These are phyloP conservation scores for Phaffia rhodozyma DNA, from an alignment of 1,284 basidiomycete genomes.

Conservation along the genomic window DNA sequence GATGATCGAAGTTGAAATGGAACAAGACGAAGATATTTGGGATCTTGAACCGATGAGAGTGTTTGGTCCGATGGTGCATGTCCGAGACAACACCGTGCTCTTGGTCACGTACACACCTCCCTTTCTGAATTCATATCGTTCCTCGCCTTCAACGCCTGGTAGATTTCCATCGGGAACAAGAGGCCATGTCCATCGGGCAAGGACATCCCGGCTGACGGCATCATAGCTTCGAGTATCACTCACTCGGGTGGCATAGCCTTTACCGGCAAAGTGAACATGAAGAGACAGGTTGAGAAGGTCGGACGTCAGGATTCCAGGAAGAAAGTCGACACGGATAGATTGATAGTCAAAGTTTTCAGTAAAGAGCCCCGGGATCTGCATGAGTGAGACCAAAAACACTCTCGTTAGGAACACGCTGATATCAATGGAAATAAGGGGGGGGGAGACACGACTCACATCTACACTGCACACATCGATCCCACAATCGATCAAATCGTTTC, in stretches of 20 bases:
- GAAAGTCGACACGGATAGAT: conserved; percentile 81
- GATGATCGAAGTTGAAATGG: conserved; percentile 58
- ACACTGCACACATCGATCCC: conserved; percentile 41
- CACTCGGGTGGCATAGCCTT: conserved; percentile 69
- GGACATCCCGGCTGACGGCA: conserved; percentile 78
- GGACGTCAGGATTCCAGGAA: conserved; percentile 90
- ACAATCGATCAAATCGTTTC: conserved; percentile 77
- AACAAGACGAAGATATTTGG: conserved; percentile 50
- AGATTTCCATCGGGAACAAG: conserved; percentile 87
- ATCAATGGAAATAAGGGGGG: not conserved
- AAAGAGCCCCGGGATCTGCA: conserved; percentile 85
- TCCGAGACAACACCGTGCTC: conserved; percentile 40
- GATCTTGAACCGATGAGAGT: conserved; percentile 66
- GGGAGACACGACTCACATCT: conserved; percentile 27
- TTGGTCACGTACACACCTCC: conserved; percentile 78
- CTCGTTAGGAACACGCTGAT: not conserved
- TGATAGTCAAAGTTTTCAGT: conserved; percentile 99
- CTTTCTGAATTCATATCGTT: conserved; percentile 61
- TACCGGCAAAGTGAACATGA: conserved; percentile 66
- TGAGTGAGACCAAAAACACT: not conserved
- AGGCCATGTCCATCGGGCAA: conserved; percentile 87
- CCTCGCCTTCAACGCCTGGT: conserved; percentile 41
- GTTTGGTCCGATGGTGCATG: conserved; percentile 69
- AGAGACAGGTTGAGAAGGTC: conserved; percentile 94
- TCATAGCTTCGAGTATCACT: conserved; percentile 83